These are phyloP conservation scores for Chaetomium strumarium DNA, from an alignment of 2,329 filamentous ascomycete genomes.

Conservation along the genomic window DNA sequence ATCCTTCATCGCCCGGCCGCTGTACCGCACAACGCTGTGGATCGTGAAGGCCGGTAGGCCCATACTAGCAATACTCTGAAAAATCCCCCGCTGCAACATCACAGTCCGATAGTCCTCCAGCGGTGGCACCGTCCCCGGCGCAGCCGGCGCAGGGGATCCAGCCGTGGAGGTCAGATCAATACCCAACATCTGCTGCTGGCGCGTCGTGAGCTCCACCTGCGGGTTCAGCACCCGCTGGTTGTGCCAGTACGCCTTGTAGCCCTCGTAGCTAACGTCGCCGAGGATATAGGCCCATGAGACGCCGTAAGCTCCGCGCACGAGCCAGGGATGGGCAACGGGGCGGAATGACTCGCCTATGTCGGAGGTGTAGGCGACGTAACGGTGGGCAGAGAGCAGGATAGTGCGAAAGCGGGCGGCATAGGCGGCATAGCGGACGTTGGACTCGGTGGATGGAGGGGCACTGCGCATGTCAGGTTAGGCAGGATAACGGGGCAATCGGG, in stretches of 20 bases:
- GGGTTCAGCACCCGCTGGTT: constrained; percentile 75
- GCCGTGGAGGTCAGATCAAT: constrained; percentile 23
- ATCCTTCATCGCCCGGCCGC: constrained; percentile 77
- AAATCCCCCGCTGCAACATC: constrained; percentile 84
- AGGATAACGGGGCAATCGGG: not conserved
- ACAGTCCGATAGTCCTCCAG: constrained; percentile 88
- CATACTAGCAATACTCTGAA: constrained; percentile 90
- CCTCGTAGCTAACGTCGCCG: constrained; percentile 87
- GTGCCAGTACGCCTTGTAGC: constrained; percentile 87
- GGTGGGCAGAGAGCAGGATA: constrained; percentile 81
- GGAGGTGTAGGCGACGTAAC: constrained; percentile 94
- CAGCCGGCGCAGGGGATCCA: not conserved
- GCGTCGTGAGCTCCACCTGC: constrained; percentile 48
- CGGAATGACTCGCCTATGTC: constrained; percentile 96
- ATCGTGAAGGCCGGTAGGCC: constrained; percentile 90
- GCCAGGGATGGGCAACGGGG: constrained; percentile 77
- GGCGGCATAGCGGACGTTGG: constrained; percentile 81
- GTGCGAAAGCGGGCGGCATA: constrained; percentile 83
- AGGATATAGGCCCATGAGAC: constrained; percentile 89
- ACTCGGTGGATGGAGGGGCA: constrained; percentile 74
- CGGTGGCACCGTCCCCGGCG: constrained; percentile 50
- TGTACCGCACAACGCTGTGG: constrained; percentile 86
- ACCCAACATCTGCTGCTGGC: constrained; percentile 44
- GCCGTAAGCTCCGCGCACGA: constrained; percentile 79
- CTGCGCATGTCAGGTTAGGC: constrained; percentile 35